Base-by-base conservation (phyloP, 805 yeast genomes). In the Metschnikowia shivogae region DNA sequence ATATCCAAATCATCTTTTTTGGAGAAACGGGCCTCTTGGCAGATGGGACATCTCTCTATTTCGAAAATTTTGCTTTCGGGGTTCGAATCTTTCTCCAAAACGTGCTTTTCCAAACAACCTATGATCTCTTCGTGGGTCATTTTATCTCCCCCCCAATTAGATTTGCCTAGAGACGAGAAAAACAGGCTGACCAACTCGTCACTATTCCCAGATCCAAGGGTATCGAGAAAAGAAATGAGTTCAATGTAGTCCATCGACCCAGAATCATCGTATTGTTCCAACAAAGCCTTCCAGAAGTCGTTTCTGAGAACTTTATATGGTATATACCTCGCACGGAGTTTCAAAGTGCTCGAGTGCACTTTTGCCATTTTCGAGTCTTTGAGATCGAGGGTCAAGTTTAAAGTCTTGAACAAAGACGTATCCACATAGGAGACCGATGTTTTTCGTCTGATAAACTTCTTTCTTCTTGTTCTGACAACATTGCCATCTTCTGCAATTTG, bases 11-110 rank as follows among this genome's bases (percentile, higher is more conserved):
- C 83, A 45, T 76, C 74, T 44, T 73, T 70, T 42, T 74, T 73
- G 4, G 72, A 64, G 24, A 81, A 69, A 35, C 84, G 67, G 14
- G 84, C 80, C 52, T 77, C 76, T 42, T 75, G 73, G 64, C 98
- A 93, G 9, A 85, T 72, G 0, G 98, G 98, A 59, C 98, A 93
- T 44, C 74, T 75, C 47, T 81, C 79, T 29, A 86, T 72, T 39
- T 74, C 78, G 57, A 87, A 77, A 5, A 83, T 68, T 38, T 76
- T 72, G 34, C 64, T 57, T 8, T 58, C 56, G 10, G 48, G 52
- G n/a, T 47, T 50, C 12, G 50, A 26, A 5, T 45, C 30, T 11
- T 54, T 43, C 24, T 57, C 42, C 17, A 50, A 43, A 12, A 68
- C 60, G 54, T 72, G 70, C 2, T 57, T 59, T 49, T 78, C 82